A percentile compares a stretch with the other conserved stretches of the same genome.
phyloP scores from a whole-genome alignment of 495 filamentous ascomycete genomes.

The Podospora anserina region DNA sequence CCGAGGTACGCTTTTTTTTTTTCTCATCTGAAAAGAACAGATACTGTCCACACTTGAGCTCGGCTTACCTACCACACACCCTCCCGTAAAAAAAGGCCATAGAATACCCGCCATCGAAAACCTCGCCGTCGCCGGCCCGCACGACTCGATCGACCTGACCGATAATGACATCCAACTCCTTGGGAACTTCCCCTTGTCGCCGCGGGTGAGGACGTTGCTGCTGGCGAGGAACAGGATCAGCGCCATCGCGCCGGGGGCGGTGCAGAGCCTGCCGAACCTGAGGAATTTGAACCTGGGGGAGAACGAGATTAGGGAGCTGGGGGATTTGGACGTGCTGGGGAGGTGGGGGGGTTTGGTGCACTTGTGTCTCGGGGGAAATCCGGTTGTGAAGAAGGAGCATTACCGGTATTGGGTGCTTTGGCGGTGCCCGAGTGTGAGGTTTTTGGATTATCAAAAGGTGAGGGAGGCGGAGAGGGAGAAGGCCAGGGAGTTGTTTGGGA shows the following conservation, averaged over 20 bases:
- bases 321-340: constrained; percentile 83
- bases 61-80: constrained; percentile 53
- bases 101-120: constrained; percentile 98
- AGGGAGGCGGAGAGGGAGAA: constrained; percentile 75
- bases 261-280: constrained; percentile 61
- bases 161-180: constrained; percentile 93
- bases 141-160: constrained; percentile 96
- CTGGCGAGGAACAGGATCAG: constrained; percentile 85
- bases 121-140: constrained; percentile 84
- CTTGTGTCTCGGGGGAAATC: constrained; percentile 79
- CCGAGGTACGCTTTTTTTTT: constrained; percentile 78
- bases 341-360: constrained; percentile 68
- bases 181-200: constrained; percentile 90
- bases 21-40: constrained; percentile 75
- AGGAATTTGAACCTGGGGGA: constrained; percentile 71
- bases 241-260: constrained; percentile 69
- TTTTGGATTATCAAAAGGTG: constrained; percentile 91
- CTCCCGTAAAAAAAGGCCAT: constrained; percentile 61
- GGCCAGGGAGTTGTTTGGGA: constrained; percentile 81
- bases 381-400: constrained; percentile 88
- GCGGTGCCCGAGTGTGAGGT: constrained; percentile 77
- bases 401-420: constrained; percentile 92
- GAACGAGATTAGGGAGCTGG: constrained; percentile 73
- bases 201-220: constrained; percentile 79
- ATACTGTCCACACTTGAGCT: constrained; percentile 68